Base-by-base conservation (phyloP, 768 basidiomycete genomes). In the Phlebiopsis gigantea region DNA sequence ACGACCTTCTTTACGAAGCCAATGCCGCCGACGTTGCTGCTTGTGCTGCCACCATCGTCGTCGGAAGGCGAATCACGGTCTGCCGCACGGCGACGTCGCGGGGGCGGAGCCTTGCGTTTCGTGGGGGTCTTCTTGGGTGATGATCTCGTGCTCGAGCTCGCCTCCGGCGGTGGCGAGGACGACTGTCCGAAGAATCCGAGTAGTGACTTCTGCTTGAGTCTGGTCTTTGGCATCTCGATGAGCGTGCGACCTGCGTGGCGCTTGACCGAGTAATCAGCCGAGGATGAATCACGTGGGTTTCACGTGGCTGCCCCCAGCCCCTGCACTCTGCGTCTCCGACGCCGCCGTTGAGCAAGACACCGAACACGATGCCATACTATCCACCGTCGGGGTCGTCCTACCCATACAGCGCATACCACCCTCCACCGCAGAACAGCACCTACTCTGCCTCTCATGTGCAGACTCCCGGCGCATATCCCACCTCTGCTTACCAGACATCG, bases 371-470 rank as follows among this genome's bases (percentile, higher is more conserved):
- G 71, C 68, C 71, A 0, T 69, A 72, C 56, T 71, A 72, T 30
- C 62, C 65, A 7, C 58, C 66, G 26, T 69, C 82, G 0, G 77
- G 82, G 0, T 72, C 83, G 2, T 79, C 83, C 2, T 88, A 87
- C 68, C 79, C 85, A 14, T 88, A 88, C 58, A 77, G 82, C 57
- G 77, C 82, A 31, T 87, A 86, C 61, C 79, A 77, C 49, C 60
- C 53, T 10, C 60, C 53, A 22, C 60, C 53, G 14, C 19, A 50
- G 15, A 39, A 34, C 22, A 47, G 39, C 21, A 24, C 54, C 6
- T 57, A 57, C 28, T 30, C 55, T n/a, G 12, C 46, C 15, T 47
- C 34, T 25, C 57, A 67, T 28, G 54, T 57, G 1, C 63, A 62
- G 39, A 60, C 62, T 1, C 57, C 65, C 14, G 62, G 61, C 19